Conservation (phyloP, 2,329 filamentous ascomycete genomes). For the Elsinoe fawcettii region DNA sequence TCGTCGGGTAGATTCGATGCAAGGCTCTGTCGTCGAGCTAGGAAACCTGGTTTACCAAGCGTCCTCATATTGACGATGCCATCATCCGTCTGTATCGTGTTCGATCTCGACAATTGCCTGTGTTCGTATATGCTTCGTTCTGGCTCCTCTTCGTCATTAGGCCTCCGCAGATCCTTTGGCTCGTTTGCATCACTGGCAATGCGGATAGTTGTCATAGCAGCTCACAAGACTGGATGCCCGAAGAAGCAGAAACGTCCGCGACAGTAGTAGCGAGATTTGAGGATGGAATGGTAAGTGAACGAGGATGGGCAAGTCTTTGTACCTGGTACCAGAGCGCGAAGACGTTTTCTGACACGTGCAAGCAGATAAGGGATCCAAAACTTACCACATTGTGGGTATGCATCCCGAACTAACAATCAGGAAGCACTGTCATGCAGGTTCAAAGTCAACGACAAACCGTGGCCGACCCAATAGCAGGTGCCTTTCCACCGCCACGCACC, state of each 20-base stretch:
- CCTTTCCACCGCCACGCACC: background rate
- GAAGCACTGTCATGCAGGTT: background rate
- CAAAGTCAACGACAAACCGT: background rate
- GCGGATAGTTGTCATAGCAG: constrained; percentile 7
- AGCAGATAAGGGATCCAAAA: background rate
- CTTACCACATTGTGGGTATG: background rate
- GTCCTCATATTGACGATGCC: constrained; percentile 11
- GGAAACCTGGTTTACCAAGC: background rate
- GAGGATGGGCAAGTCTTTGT: no score
- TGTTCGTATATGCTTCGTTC: constrained; percentile 8
- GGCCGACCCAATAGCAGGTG: background rate
- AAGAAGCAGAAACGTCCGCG: background rate
- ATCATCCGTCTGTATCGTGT: constrained; percentile 2
- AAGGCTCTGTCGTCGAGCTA: background rate
- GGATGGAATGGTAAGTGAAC: background rate
- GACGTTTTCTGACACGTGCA: background rate
- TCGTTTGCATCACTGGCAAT: constrained; percentile 1
- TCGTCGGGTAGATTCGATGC: constrained; percentile 11
- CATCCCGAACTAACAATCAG: background rate
- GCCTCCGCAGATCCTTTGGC: background rate
- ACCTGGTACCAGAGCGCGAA: background rate
- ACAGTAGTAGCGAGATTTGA: background rate
- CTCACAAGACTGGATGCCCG: background rate
- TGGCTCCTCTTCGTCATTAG: background rate
- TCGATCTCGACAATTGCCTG: background rate